Evolutionary conservation across 352 stramenopile genomes (phyloP), one percentile per base, ranked within the genome.

Genomic region (Phytophthora syringae): DNA sequence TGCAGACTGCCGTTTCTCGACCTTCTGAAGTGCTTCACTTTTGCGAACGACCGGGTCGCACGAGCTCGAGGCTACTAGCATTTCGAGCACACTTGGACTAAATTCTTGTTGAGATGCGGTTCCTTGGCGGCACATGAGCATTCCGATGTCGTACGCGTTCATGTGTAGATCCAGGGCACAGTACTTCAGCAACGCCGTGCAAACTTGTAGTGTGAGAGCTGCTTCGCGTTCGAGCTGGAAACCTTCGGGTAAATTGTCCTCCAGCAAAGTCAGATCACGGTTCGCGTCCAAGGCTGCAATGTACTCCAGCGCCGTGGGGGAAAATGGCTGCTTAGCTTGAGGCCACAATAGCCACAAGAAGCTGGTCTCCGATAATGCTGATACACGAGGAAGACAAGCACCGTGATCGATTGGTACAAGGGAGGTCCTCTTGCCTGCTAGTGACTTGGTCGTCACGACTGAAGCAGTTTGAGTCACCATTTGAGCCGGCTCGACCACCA

Each of bases 391-490:
- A 18, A 96, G 69, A 22, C 80, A 93, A 13, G 81, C 82, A 9
- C 84, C 88, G 57, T 96, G 88, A 50, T 93, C 86, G 36, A 94
- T 94, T 0, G 86, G 86, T 4, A 92, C 65, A 1, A 94, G 60
- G 10, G 79, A 70, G 0, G 62, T 44, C 18, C 70, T 68, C 34
- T 74, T 70, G 10, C 39, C 52, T 45, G 43, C 20, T 18, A 49
- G 18, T 1, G 39, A 55, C 49, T 69, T 69, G 39, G 42, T 70
- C 27, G 45, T 49, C 7, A 60, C n/a, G 25, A 27, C 51, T n/a
- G 49, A 43, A 3, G 52, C 64, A 82, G 44, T 61, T 34, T 64
- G 61, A 7, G n/a, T 40, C 40, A 62, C 42, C 62, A 37, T n/a
- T 27, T 50, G 25, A 15, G 67, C 40, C 2, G 54, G 51, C 25